phyloP scores from a whole-genome alignment of 768 basidiomycete species.

The Piloderma croceum region DNA sequence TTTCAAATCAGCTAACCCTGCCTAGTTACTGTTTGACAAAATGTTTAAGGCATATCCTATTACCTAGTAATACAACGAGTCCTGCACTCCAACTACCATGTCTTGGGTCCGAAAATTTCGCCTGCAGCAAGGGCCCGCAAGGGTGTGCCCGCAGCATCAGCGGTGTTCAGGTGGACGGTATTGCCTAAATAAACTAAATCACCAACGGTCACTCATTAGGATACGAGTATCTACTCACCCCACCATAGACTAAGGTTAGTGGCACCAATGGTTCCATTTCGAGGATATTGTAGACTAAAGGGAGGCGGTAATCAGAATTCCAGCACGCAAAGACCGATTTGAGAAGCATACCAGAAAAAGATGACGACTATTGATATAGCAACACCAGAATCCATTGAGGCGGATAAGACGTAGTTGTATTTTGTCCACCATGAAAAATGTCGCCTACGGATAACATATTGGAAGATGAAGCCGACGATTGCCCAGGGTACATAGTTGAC shows the following conservation, averaged over 20 bases:
- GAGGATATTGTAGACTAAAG: slow-evolving; percentile 56
- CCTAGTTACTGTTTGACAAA: no score
- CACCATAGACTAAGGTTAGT: slow-evolving; percentile 45
- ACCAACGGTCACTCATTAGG: no score
- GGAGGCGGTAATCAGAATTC: slow-evolving; percentile 12
- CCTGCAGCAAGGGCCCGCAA: slow-evolving; percentile 26
- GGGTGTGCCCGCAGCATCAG: slow-evolving; percentile 35
- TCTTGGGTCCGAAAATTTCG: slow-evolving; percentile 30
- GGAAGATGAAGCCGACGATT: slow-evolving; percentile 44
- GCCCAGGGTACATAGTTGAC: slow-evolving; percentile 43
- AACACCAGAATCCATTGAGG: background rate
- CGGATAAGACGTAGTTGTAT: slow-evolving; percentile 24
- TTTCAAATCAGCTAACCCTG: no score
- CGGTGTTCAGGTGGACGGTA: slow-evolving; percentile 35
- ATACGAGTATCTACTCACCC: no score
- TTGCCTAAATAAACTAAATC: no score
- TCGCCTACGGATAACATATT: slow-evolving; percentile 22
- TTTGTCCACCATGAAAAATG: slow-evolving; percentile 33
- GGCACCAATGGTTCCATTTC: slow-evolving; percentile 52
- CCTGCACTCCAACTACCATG: no score
- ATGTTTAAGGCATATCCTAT: no score
- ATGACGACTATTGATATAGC: background rate
- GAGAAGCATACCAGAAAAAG: slow-evolving; percentile 19
- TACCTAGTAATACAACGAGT: no score
- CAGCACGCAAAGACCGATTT: slow-evolving; percentile 24